Percentiles rank a stretch among this genome's conserved stretches.
phyloP scores from a whole-genome alignment of 2,329 filamentous ascomycete genomes.

The Fusarium sp. region DNA sequence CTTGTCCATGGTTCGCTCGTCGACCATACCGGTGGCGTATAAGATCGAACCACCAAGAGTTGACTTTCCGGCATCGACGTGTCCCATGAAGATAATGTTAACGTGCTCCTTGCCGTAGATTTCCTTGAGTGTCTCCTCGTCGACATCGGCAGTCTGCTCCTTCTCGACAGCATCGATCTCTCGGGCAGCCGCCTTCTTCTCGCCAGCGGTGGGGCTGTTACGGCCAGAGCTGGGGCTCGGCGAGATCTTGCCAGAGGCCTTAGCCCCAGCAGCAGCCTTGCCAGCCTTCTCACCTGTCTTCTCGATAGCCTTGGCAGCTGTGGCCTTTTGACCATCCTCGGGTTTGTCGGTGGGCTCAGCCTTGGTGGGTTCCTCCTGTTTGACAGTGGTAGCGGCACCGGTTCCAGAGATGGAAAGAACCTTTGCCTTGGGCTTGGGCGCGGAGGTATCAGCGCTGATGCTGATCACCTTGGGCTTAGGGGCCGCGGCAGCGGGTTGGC shows the following conservation, averaged over 20 bases:
- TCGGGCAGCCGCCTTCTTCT: constrained; percentile 65
- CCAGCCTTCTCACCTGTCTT: constrained; percentile 80
- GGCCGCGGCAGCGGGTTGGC: constrained; percentile 60
- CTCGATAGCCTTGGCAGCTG: constrained; percentile 89
- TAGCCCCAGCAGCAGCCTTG: constrained; percentile 58
- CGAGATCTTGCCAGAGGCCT: constrained; percentile 76
- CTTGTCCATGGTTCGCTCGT: constrained; percentile 97
- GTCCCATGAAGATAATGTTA: constrained; percentile 97
- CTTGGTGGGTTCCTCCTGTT: constrained; percentile 62
- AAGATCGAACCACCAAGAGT: constrained; percentile 94
- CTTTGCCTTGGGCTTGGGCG: constrained; percentile 67
- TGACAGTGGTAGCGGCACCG: constrained; percentile 50
- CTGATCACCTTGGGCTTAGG: constrained; percentile 75
- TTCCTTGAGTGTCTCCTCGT: constrained; percentile 82
- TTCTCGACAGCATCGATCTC: constrained; percentile 87
- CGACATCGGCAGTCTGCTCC: constrained; percentile 81
- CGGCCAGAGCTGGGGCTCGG: constrained; percentile 86
- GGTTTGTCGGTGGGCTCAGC: constrained; percentile 63
- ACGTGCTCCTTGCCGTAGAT: constrained; percentile 95
- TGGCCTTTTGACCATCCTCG: constrained; percentile 84
- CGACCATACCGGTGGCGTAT: constrained; percentile 98
- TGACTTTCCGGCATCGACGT: constrained; percentile 98
- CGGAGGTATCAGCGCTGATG: constrained; percentile 71
- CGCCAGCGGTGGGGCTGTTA: constrained; percentile 78
- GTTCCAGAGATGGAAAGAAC: constrained; percentile 59